Conservation (phyloP, 768 basidiomycete genomes). For the Leccinum ochraceum region DNA sequence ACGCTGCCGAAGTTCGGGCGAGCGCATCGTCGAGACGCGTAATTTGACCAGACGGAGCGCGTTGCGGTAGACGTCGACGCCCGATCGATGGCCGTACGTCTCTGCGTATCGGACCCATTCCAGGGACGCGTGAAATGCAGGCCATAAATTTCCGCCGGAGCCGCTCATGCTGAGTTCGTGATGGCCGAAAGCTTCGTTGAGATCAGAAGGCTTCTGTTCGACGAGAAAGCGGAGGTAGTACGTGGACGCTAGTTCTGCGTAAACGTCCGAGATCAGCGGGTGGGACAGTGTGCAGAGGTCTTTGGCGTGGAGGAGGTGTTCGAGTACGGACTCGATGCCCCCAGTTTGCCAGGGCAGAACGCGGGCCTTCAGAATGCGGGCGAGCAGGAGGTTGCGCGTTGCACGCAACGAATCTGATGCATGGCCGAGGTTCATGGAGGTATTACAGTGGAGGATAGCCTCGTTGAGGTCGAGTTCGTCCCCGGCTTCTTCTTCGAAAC, state of each 20-base stretch:
- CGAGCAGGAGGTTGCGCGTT: conserved; percentile 20
- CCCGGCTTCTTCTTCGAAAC: conserved; percentile 25
- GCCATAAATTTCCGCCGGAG: conserved; percentile 14
- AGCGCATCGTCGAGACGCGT: conserved; percentile 17
- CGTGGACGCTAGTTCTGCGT: conserved; percentile 25
- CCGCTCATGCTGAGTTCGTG: conserved; percentile 25
- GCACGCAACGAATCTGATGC: conserved; percentile 16
- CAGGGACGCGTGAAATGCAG: conserved; percentile 22
- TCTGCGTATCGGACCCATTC: conserved; percentile 27
- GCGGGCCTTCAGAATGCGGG: conserved; percentile 25
- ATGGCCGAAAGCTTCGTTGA: conserved; percentile 28
- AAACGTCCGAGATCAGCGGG: conserved; percentile 23
- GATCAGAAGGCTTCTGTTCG: conserved; percentile 18
- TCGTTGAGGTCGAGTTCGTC: conserved; percentile 31
- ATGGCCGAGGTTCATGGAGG: conserved; percentile 3
- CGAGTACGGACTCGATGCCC: conserved; percentile 30
- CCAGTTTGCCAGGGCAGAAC: conserved; percentile 24
- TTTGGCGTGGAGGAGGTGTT: conserved; percentile 27
- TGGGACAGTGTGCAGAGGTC: conserved; percentile 22
- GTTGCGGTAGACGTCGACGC: conserved; percentile 30
- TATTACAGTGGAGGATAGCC: conserved; percentile 22
- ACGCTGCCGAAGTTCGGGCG: conserved; percentile 18
- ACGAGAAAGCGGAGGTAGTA: conserved; percentile 29
- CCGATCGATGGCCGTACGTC: conserved; percentile 24
- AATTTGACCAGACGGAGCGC: conserved; percentile 28